Conservation (phyloP, 1,284 basidiomycete genomes). For the Malassezia dermatis region DNA sequence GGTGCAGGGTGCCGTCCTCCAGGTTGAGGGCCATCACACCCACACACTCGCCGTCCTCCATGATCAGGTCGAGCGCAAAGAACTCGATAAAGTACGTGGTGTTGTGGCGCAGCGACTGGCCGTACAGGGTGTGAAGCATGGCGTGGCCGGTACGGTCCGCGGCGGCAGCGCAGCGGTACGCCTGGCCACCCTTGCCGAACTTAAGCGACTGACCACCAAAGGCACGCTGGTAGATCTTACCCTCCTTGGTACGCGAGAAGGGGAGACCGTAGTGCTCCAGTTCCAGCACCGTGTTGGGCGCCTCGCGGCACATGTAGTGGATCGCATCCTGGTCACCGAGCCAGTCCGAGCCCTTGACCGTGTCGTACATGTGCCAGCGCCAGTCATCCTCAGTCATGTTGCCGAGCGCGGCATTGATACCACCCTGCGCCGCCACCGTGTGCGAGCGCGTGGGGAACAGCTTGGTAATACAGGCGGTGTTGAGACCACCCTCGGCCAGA, state of each 20-base stretch:
- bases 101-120: constrained; percentile 96
- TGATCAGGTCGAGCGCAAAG: constrained; percentile 88
- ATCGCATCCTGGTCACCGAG: constrained; percentile 99
- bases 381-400: constrained; percentile 71
- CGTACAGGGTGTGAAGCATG: constrained; percentile 94
- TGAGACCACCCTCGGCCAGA: constrained; percentile 94
- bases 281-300: constrained; percentile 83
- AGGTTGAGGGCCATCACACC: constrained; percentile 98
- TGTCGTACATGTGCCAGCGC: constrained; percentile 99
- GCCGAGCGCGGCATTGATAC: constrained; percentile 96
- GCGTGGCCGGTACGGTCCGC: constrained; percentile 99
- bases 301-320: constrained; percentile 97
- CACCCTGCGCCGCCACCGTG: constrained; percentile 97
- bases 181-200: constrained; percentile 96
- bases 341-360: constrained; percentile 99
- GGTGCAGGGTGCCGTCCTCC: constrained; percentile 97
- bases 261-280: constrained; percentile 98
- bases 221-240: constrained; percentile 98
- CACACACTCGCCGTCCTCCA: constrained; percentile 97
- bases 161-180: constrained; percentile 95
- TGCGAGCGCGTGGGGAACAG: constrained; percentile 98
- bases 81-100: constrained; percentile 99
- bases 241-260: constrained; percentile 96
- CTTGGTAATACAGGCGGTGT: constrained; percentile 87
- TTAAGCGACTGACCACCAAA: constrained; percentile 98